Evolutionary conservation across 176 grass and related monocot genomes (phyloP).

Genomic region (Sorghum bicolor): DNA sequence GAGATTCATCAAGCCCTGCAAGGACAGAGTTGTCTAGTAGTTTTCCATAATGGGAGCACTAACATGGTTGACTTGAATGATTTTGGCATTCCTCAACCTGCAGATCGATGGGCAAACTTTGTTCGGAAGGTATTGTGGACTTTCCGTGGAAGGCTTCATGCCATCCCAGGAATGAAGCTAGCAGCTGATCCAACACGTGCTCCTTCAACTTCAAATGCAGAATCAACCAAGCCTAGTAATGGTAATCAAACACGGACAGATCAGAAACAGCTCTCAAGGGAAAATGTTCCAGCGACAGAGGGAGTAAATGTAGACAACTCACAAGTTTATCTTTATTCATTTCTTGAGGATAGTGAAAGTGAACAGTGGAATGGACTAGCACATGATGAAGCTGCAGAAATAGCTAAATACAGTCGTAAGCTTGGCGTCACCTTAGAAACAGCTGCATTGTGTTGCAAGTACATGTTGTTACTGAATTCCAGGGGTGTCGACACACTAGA

Average conservation of each 20-base stretch:
- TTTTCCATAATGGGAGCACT: neutral
- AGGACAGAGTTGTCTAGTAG: neutral
- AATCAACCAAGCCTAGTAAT: neutral
- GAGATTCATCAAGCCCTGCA: neutral
- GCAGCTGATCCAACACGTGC: too few relatives aligned
- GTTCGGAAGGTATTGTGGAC: neutral
- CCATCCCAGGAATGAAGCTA: neutral
- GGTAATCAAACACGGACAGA: too few relatives aligned
- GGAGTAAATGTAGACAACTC: neutral
- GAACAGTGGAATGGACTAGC: neutral
- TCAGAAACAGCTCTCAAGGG: neutral
- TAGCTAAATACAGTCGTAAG: neutral
- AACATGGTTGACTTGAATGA: neutral
- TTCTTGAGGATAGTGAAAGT: neutral
- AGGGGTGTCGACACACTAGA: accelerated
- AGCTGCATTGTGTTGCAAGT: neutral
- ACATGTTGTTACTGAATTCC: neutral
- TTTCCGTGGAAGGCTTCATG: neutral
- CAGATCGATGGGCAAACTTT: neutral
- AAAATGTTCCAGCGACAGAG: neutral
- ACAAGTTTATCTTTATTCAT: neutral
- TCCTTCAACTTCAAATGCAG: neutral
- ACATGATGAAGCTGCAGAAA: neutral
- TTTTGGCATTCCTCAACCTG: neutral
- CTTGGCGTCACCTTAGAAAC: accelerated